Evolutionary conservation across 2,329 filamentous ascomycete species (phyloP).

Genomic region (Colletotrichum trifolii): DNA sequence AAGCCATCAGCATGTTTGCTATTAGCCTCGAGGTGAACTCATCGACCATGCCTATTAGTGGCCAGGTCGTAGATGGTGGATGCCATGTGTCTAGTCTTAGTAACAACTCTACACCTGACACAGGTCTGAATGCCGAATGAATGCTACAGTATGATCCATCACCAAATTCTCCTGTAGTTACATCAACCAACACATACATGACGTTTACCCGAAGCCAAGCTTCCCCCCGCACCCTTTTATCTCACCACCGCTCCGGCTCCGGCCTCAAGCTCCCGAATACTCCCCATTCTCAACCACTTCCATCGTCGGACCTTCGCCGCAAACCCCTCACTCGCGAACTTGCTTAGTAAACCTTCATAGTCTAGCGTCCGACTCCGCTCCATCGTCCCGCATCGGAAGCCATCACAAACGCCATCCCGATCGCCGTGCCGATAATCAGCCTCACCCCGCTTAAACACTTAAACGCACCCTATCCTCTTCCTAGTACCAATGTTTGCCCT

Average conservation of each 20-base stretch:
- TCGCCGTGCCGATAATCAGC: neutral
- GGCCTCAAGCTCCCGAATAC: neutral
- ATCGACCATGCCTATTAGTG: too few relatives aligned
- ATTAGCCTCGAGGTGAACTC: neutral
- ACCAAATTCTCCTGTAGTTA: neutral
- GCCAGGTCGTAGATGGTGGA: too few relatives aligned
- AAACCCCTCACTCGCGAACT: conserved; percentile 3
- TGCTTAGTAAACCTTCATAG: neutral
- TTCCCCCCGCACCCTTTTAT: neutral
- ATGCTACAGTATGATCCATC: too few relatives aligned
- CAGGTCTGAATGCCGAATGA: too few relatives aligned
- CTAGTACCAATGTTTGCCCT: too few relatives aligned
- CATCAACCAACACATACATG: neutral
- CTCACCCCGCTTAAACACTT: conserved; percentile 8
- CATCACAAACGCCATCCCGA: neutral
- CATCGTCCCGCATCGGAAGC: conserved; percentile 3
- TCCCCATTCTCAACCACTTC: neutral
- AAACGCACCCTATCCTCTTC: neutral
- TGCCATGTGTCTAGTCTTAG: too few relatives aligned
- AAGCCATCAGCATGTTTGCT: neutral
- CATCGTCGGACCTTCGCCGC: neutral
- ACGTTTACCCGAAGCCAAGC: neutral
- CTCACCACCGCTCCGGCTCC: conserved; percentile 5
- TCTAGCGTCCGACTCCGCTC: neutral
- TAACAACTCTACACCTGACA: too few relatives aligned